Evolutionary conservation across 1,139 yeast genomes (phyloP), one percentile per base, ranked within the genome.

Genomic region (Diutina catenulata): DNA sequence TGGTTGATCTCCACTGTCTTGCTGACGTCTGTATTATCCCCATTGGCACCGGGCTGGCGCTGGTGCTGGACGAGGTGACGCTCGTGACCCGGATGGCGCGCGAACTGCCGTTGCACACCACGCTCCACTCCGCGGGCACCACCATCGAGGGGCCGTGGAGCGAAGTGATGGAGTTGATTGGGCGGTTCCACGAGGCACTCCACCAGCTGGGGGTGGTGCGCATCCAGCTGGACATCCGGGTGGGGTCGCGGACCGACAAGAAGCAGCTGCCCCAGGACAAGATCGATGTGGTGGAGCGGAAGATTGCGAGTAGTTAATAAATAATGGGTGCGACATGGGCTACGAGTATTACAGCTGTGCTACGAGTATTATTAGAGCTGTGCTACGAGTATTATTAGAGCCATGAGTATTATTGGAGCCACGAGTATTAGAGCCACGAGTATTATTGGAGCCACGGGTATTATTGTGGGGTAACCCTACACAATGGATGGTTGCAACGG

Each of bases 121-220:
- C 83, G 1, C 62, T 86, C 45, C 95, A 86, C 57, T 79, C 91
- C 46, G 95, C 95, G 1, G 95, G 95, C 5, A 84, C 95, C 8
- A 83, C 95, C 4, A 80, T 84, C 49, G 82, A 81, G 49, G 95
- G 95, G 0, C 87, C 87, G n/a, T 86, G 95, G 95, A 75, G 76
- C 50, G 83, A 80, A 40, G 95, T 86, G 2, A 80, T 78, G 74
- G 73, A 66, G 23, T 60, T 82, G 40, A 80, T 86, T 48, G 95
- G 95, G n/a, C 70, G 74, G 47, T 62, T 84, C 49, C 95, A 86
- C 49, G 77, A 79, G 49, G 61, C 64, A 38, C 70, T 83, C 37
- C 95, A 86, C 51, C 62, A 60, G 5, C 61, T 60, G 18, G 94
- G 93, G 2, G 74, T 81, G 13, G 69, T 78, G 11, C 67, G 95